Percentiles rank a stretch among this genome's conserved stretches.
Conservation (phyloP, 129 eudicot genomes). For the Artemisia argyi region DNA sequence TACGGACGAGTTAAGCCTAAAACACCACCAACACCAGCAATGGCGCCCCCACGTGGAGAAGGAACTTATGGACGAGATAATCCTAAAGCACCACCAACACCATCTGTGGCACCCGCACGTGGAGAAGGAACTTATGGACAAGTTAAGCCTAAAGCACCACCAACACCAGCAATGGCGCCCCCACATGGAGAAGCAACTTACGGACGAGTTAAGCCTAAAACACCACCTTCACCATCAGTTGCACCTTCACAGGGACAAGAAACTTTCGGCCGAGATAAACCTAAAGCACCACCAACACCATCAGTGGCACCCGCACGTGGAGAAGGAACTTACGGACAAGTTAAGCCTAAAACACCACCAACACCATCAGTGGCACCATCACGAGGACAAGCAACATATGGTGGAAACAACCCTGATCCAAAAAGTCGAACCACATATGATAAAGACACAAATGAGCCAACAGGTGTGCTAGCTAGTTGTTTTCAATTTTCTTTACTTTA, state of each 20-base stretch:
- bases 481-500: background rate
- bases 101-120: background rate
- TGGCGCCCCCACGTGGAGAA: slow-evolving; percentile 9
- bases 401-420: background rate
- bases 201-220: background rate
- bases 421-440: too few relatives aligned
- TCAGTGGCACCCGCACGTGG: background rate
- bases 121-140: background rate
- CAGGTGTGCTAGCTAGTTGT: too few relatives aligned
- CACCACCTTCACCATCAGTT: slow-evolving; percentile 15
- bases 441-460: background rate
- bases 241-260: background rate
- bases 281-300: too few relatives aligned
- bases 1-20: slow-evolving; percentile 14
- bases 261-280: too few relatives aligned
- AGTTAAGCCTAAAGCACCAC: slow-evolving; percentile 21
- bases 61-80: background rate
- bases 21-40: slow-evolving; percentile 1
- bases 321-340: background rate
- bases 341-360: slow-evolving; percentile 20
- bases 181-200: background rate
- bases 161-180: background rate
- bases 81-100: too few relatives aligned
- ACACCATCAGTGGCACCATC: background rate
- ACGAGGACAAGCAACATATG: background rate